Percentiles rank a stretch among this genome's conserved stretches.
phyloP scores from a whole-genome alignment of 1,139 yeast genomes.

The Petasospora rhodanensis region DNA sequence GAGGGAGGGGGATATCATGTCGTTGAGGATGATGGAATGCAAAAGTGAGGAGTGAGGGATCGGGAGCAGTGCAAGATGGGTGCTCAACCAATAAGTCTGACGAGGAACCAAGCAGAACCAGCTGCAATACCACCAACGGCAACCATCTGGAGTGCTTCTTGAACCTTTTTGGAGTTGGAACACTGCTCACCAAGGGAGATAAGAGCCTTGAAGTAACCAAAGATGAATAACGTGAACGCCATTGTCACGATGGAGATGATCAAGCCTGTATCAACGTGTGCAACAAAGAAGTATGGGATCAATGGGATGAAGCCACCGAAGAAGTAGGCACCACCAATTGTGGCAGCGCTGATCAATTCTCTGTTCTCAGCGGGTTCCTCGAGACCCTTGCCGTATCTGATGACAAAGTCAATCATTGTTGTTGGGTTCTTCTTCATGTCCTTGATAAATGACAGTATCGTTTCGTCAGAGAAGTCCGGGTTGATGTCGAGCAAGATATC shows the following conservation, averaged over 20 bases:
- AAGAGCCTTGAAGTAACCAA: slow-evolving; percentile 82
- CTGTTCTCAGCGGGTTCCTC: slow-evolving; percentile 84
- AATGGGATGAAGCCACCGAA: slow-evolving; percentile 77
- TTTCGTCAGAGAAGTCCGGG: slow-evolving; percentile 52
- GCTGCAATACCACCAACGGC: slow-evolving; percentile 94
- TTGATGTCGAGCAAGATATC: slow-evolving; percentile 63
- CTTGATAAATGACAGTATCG: slow-evolving; percentile 59
- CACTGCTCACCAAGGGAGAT: slow-evolving; percentile 81
- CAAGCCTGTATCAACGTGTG: slow-evolving; percentile 71
- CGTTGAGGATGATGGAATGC: too few species aligned
- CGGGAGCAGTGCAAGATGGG: too few species aligned
- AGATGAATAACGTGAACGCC: slow-evolving; percentile 79
- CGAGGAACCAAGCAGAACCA: slow-evolving; percentile 93
- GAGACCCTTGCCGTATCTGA: slow-evolving; percentile 71
- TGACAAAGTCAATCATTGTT: slow-evolving; percentile 66
- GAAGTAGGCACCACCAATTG: slow-evolving; percentile 73
- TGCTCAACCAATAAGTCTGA: slow-evolving; percentile 58
- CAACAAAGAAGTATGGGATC: slow-evolving; percentile 72
- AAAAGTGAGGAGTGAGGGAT: too few species aligned
- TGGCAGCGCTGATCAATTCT: slow-evolving; percentile 66
- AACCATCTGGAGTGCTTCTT: slow-evolving; percentile 88
- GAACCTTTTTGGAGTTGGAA: slow-evolving; percentile 52
- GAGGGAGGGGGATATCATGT: too few species aligned
- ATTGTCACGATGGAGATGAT: slow-evolving; percentile 72
- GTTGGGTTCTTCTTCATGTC: slow-evolving; percentile 70